Percentiles rank a stretch among this genome's conserved stretches.
These are phyloP conservation scores for Ramichloridium luteum DNA, from an alignment of 2,329 filamentous ascomycete species.

Conservation along the genomic window DNA sequence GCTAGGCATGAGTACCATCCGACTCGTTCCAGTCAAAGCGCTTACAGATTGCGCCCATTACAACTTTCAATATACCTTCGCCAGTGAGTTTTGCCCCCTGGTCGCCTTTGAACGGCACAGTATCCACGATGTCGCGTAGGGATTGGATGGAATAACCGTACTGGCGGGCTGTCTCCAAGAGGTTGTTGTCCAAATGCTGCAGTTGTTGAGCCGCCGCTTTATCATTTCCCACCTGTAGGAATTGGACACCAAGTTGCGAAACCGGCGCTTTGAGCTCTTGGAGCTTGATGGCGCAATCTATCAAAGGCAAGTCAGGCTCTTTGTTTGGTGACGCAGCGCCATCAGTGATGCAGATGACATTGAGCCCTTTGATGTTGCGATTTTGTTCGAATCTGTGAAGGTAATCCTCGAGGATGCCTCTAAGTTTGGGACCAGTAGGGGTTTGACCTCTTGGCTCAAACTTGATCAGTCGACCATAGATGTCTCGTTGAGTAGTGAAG, in stretches of 20 bases:
- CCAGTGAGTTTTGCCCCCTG: constrained; percentile 46
- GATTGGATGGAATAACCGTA: too few relatives aligned
- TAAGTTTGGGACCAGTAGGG: constrained; percentile 60
- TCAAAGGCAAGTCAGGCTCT: constrained; percentile 60
- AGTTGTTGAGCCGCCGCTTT: constrained; percentile 51
- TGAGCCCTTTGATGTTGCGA: constrained; percentile 75
- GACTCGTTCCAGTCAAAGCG: constrained; percentile 45
- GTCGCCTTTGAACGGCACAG: constrained; percentile 57
- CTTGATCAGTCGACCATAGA: too few relatives aligned
- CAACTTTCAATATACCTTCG: constrained; percentile 66
- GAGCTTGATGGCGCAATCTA: constrained; percentile 55
- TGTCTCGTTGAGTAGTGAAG: constrained; percentile 58
- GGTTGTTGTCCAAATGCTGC: constrained; percentile 60
- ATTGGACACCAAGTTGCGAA: constrained; percentile 84
- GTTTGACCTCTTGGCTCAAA: constrained; percentile 55
- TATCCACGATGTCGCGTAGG: constrained; percentile 87
- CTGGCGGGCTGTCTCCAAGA: constrained; percentile 41
- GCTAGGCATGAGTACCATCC: too few relatives aligned
- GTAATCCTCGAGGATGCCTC: constrained; percentile 63
- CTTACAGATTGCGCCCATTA: constrained; percentile 65
- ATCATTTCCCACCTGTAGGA: constrained; percentile 85
- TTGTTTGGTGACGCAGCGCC: constrained; percentile 70
- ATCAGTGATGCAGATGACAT: constrained; percentile 89
- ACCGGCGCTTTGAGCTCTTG: constrained; percentile 57
- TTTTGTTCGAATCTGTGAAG: constrained; percentile 42